These are phyloP conservation scores for Calonectria hongkongensis DNA, from an alignment of 2,329 filamentous ascomycete species.

Conservation along the genomic window DNA sequence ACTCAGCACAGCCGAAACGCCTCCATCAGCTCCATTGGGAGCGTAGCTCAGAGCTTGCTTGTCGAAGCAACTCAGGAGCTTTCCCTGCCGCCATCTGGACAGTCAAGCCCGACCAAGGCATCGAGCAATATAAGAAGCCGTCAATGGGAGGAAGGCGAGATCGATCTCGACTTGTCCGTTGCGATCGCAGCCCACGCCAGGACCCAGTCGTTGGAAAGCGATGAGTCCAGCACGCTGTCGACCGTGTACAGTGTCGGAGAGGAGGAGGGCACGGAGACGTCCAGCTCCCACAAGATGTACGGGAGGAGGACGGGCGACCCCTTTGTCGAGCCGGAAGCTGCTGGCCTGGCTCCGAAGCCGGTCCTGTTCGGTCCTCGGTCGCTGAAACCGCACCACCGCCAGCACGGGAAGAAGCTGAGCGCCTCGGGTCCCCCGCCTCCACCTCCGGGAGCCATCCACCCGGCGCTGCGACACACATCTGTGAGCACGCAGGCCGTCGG, in stretches of 20 bases:
- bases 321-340: conserved; percentile 54
- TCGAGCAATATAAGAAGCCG: conserved; percentile 42
- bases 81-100: conserved; percentile 57
- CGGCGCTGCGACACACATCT: conserved; percentile 48
- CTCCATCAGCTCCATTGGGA: conserved; percentile 59
- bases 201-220: conserved; percentile 63
- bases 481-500: conserved; percentile 53
- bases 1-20: conserved; percentile 50
- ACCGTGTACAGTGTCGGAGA: conserved; percentile 75
- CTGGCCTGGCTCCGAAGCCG: conserved; percentile 27
- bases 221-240: conserved; percentile 72
- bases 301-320: conserved; percentile 53
- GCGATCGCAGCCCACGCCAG: conserved; percentile 46
- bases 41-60: conserved; percentile 65
- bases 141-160: conserved; percentile 53
- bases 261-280: conserved; percentile 53
- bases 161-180: conserved; percentile 36
- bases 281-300: neutral
- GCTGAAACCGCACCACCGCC: conserved; percentile 28
- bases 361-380: conserved; percentile 47
- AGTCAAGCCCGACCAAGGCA: conserved; percentile 67
- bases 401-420: conserved; percentile 50
- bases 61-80: conserved; percentile 60
- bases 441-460: conserved; percentile 35
- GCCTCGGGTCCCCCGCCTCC: conserved; percentile 42